These are phyloP conservation scores for Suhomyces pyralidae DNA, from an alignment of 805 yeast species.

Conservation along the genomic window DNA sequence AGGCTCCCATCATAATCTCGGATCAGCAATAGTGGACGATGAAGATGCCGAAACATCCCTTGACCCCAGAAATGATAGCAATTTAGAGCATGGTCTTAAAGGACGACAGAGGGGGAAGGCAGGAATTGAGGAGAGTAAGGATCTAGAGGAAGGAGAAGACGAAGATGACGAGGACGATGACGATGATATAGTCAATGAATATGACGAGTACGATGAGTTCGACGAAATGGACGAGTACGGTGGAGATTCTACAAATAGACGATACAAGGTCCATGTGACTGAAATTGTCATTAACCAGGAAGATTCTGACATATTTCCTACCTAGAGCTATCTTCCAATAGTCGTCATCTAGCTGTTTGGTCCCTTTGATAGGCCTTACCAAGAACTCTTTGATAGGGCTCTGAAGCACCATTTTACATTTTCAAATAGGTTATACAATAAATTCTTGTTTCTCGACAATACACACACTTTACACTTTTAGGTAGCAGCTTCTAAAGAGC, in stretches of 20 bases:
- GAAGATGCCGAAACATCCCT: not conserved
- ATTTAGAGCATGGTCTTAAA: not conserved
- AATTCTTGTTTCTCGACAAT: not conserved
- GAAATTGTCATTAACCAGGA: slow-evolving; percentile 38
- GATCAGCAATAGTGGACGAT: slow-evolving; percentile 11
- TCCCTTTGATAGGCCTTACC: not conserved
- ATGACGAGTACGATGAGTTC: slow-evolving; percentile 18
- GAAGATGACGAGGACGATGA: slow-evolving; percentile 15
- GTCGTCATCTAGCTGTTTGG: not conserved
- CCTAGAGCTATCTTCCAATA: not conserved
- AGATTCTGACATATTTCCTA: slow-evolving; percentile 30
- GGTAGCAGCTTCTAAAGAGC: too few relatives aligned
- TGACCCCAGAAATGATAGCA: not conserved
- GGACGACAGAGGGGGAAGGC: not conserved
- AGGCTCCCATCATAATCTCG: slow-evolving; percentile 6
- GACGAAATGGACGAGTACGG: slow-evolving; percentile 18
- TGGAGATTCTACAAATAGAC: slow-evolving; percentile 20
- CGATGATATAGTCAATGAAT: slow-evolving; percentile 14
- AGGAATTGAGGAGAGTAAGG: not conserved
- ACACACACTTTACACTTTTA: too few relatives aligned
- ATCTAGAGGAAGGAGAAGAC: slow-evolving; percentile 4
- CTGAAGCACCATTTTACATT: not conserved
- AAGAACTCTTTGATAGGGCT: not conserved
- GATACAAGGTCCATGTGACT: slow-evolving; percentile 40
- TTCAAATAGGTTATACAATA: not conserved